Evolutionary conservation across 2,329 filamentous ascomycete genomes (phyloP).

Genomic region (Botrytis galanthina): DNA sequence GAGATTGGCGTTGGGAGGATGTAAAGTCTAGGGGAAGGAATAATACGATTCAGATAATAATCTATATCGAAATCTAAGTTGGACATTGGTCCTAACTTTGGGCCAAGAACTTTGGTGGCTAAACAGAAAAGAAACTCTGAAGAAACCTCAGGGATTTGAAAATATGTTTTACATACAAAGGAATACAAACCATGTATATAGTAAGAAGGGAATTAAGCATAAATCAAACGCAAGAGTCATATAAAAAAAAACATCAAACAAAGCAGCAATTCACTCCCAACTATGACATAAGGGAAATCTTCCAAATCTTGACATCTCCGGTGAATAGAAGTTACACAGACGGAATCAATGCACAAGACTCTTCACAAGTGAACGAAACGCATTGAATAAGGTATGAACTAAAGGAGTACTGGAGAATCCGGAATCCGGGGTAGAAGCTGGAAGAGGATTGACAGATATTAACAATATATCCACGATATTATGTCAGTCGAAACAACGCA

Average conservation of each 20-base stretch:
- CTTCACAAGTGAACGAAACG: neutral
- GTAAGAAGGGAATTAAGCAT: neutral
- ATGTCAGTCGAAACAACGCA: neutral
- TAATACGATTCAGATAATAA: constrained; percentile 65
- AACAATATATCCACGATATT: constrained; percentile 3
- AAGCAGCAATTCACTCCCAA: neutral
- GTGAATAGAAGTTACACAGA: neutral
- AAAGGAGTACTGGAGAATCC: neutral
- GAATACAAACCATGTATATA: neutral
- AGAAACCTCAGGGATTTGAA: neutral
- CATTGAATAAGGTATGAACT: no score
- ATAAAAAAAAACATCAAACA: neutral
- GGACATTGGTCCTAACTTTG: constrained; percentile 10
- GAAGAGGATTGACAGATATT: neutral
- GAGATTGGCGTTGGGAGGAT: constrained; percentile 64
- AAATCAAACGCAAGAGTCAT: neutral
- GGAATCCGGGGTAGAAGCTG: constrained; percentile 10
- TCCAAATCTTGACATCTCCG: constrained; percentile 15
- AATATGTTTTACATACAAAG: neutral
- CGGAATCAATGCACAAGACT: neutral
- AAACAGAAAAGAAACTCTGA: neutral
- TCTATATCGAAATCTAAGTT: constrained; percentile 65
- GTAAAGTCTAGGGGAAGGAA: constrained; percentile 64
- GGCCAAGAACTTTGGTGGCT: neutral
- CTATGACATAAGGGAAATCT: constrained; percentile 15